Evolutionary conservation across 805 yeast species (phyloP), one percentile per base, ranked within the genome.

Genomic region (Lachancea kluyveri): DNA sequence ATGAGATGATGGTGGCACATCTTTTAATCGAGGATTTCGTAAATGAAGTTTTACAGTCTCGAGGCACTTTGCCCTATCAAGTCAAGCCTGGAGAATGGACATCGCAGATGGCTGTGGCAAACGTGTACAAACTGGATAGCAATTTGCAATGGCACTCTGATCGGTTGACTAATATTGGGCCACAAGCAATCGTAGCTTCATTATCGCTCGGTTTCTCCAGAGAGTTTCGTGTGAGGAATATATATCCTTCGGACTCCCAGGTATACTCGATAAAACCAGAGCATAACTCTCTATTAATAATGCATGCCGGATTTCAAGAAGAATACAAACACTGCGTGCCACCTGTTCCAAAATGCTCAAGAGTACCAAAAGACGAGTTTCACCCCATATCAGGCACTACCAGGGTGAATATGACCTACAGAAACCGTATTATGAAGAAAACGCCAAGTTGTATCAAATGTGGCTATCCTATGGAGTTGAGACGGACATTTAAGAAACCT

Each of bases 271-370:
- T 80, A 17, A 62, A 79, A 1, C 79, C 76, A n/a, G 48, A 79
- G 3, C 87, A 83, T 50, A 83, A 83, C 46, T 67, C 83, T 6
- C 51, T 83, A 22, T 45, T 82, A 3, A 55, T 83, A 3, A 82
- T 83, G 94, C 76, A 78, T 37, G 80, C 85, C 1, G 86, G 85
- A 1, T 77, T 83, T 39, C 94, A 83, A 50, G 94, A 83, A 41
- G 73, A 71, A 30, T 83, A 59, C 50, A 80, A 76, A 45, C 94
- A 84, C 46, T 62, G 75, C 37, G 73, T 83, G 0, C 71, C 72
- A 8, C 26, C 26, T 5, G 28, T 33, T 15, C 30, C 40, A 9
- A 41, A 36, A 25, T 34, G 28, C 7, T 22, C 17, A 4, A 62
- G 75, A 1, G 54, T 66, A 24, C 50, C 55, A 5, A 57, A 57